Evolutionary conservation across 805 yeast species (phyloP), one percentile per base, ranked within the genome.

Genomic region (Candida lessepsii): DNA sequence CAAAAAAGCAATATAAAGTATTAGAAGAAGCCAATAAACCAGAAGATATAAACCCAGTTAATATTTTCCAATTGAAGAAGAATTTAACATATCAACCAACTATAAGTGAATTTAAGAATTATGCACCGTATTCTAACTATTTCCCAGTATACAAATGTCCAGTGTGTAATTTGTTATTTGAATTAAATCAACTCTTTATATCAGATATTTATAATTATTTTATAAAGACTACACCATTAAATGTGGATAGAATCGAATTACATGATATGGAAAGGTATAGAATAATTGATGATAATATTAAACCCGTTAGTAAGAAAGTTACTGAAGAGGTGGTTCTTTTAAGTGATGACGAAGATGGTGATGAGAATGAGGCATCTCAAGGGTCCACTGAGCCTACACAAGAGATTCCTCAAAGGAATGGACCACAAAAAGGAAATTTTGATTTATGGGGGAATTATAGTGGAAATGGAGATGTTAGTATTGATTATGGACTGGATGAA

Each of bases 201-300:
- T 60, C 67, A 38, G 71, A 68, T 39, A 54, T 66, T 5, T 65
- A 59, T 55, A 70, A 69, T 39, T 69, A 57, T 44, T 69, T 70
- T 40, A 66, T 69, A 26, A 67, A 64, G 40, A 59, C 60, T 14
- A 65, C 73, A 1, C 71, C 72, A 2, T 40, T 32, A 32, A 55
- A 59, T 20, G 54, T 62, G 6, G 60, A 60, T 27, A 47, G 62
- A 38, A 59, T 70, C 4, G 71, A 68, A 48, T 46, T 68, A 11
- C 42, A 59, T 29, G 70, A 64, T 28, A 54, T 60, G 57, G 49
- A 51, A 20, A 57, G 60, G 39, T 69, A 63, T 41, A 53, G 57
- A 42, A 54, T 65, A 1, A 52, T 69, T 8, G 65, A 61, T 25
- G 64, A 63, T 21, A 50, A 45, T 4, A 28, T 16, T 9, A 35